Percentiles rank a stretch among this genome's conserved stretches.
Conservation (phyloP, 1,139 yeast species). For the Saccharomycopsis crataegensis region DNA sequence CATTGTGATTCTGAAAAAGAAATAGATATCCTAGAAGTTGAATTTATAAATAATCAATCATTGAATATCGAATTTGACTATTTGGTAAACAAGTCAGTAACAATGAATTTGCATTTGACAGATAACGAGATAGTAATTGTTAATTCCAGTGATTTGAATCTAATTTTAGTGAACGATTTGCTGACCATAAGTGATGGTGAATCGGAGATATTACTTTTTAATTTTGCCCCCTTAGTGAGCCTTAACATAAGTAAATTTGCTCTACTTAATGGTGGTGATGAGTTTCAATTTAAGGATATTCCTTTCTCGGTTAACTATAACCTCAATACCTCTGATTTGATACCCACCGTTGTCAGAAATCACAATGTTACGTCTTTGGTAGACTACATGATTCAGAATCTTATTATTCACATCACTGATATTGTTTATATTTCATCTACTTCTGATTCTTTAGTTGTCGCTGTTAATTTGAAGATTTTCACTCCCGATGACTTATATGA, state of each 20-base stretch:
- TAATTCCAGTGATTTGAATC: neutral
- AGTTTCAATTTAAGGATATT: neutral
- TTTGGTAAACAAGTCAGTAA: neutral
- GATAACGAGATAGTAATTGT: neutral
- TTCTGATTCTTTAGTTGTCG: slow-evolving; percentile 2
- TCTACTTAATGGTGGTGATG: neutral
- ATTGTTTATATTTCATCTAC: slow-evolving; percentile 9
- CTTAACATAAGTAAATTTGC: neutral
- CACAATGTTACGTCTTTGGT: neutral
- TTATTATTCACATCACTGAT: slow-evolving; percentile 6
- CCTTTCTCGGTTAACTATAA: slow-evolving; percentile 7
- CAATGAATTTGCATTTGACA: neutral
- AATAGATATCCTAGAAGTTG: neutral
- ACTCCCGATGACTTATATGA: slow-evolving; percentile 1
- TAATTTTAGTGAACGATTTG: neutral
- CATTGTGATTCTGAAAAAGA: neutral
- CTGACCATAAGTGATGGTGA: neutral
- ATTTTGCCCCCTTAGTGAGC: neutral
- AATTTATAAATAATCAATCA: neutral
- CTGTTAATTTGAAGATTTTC: slow-evolving; percentile 5
- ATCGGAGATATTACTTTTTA: neutral
- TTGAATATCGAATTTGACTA: neutral
- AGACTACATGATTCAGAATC: neutral
- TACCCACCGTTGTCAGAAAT: neutral
- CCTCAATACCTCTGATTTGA: neutral